These are phyloP conservation scores for Termitomyces sp. DNA, from an alignment of 768 basidiomycete species.

Conservation along the genomic window DNA sequence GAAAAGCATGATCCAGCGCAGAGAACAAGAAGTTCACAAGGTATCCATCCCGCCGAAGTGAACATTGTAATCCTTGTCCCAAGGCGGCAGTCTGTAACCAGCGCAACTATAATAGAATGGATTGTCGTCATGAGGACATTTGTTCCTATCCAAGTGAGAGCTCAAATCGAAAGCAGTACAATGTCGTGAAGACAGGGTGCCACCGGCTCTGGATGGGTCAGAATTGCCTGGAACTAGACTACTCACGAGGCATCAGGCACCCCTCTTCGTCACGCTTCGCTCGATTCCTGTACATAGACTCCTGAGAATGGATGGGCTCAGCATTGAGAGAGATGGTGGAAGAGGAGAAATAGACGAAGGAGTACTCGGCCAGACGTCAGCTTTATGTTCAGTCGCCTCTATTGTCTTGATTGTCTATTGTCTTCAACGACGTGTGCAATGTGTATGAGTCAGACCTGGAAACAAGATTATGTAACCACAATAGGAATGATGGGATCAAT, in stretches of 20 bases:
- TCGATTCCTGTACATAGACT: background rate
- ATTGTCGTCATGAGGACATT: background rate
- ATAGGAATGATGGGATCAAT: slow-evolving; percentile 14
- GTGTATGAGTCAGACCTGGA: background rate
- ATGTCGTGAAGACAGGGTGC: background rate
- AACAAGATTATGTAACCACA: slow-evolving; percentile 25
- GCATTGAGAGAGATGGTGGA: background rate
- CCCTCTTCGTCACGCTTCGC: no score
- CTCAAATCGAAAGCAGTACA: background rate
- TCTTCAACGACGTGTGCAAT: background rate
- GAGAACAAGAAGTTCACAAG: no score
- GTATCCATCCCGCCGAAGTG: background rate
- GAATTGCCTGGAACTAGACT: background rate
- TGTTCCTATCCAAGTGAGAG: background rate
- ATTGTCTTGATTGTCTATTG: slow-evolving; percentile 30
- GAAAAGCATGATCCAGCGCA: no score
- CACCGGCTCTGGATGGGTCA: background rate
- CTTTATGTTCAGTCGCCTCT: slow-evolving; percentile 21
- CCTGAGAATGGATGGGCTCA: background rate
- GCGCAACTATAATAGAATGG: background rate
- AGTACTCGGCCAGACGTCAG: background rate
- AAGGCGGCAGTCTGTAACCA: background rate
- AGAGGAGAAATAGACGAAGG: slow-evolving; percentile 15
- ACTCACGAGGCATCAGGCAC: no score
- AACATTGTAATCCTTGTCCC: background rate